A percentile compares a stretch with the other conserved stretches of the same genome.
These are phyloP conservation scores for Alternaria alternata DNA, from an alignment of 2,329 filamentous ascomycete genomes.

Conservation along the genomic window DNA sequence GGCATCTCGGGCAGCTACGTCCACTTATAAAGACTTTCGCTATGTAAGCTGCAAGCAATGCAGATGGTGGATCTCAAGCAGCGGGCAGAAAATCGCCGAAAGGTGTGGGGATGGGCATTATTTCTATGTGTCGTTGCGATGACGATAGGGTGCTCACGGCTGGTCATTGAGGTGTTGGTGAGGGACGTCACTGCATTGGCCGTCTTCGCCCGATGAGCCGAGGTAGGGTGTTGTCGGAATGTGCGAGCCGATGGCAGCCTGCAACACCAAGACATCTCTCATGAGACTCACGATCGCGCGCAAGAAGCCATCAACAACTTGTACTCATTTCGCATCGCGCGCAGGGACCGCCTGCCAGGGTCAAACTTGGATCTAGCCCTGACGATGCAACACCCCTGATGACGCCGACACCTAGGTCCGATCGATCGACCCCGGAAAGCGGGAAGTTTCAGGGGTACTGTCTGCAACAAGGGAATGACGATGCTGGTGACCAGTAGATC, in stretches of 20 bases:
- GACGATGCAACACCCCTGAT: background rate
- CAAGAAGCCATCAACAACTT: background rate
- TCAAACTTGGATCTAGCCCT: background rate
- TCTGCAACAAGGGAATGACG: constrained; percentile 2
- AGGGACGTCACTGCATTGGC: constrained; percentile 70
- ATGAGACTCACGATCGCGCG: constrained; percentile 2
- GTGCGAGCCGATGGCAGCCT: constrained; percentile 18
- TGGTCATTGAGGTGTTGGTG: constrained; percentile 66
- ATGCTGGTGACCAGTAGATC: constrained; percentile 51
- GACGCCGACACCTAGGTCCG: background rate
- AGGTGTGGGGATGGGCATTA: constrained; percentile 26
- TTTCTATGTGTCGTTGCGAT: constrained; percentile 48
- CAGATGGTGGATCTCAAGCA: constrained; percentile 10
- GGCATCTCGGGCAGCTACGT: constrained; percentile 34
- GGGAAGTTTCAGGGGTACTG: constrained; percentile 3
- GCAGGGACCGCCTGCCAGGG: background rate
- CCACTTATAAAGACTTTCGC: constrained; percentile 5
- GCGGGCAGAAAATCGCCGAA: constrained; percentile 23
- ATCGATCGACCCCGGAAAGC: constrained; percentile 4
- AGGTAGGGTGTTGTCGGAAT: constrained; percentile 24
- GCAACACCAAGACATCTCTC: constrained; percentile 16
- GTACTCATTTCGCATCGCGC: background rate
- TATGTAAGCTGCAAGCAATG: constrained; percentile 11
- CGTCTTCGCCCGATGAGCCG: constrained; percentile 54
- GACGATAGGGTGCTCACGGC: constrained; percentile 68